phyloP scores from a whole-genome alignment of 2,329 filamentous ascomycete genomes.

The Epichloe sp. region DNA sequence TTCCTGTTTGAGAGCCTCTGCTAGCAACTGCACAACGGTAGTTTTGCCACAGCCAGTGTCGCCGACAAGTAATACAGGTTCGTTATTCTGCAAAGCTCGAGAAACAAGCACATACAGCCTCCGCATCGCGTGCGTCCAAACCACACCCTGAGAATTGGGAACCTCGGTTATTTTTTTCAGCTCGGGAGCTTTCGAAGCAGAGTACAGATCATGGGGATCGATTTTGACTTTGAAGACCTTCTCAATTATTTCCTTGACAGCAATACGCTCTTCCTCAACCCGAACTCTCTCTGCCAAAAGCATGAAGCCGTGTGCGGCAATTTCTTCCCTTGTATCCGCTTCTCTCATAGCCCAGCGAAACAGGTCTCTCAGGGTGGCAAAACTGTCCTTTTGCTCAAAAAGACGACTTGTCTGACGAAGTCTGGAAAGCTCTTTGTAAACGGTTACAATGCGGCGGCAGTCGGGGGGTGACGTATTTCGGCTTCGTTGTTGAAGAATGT shows the following conservation, averaged over 20 bases:
- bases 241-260: slow-evolving; percentile 81
- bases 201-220: slow-evolving; percentile 61
- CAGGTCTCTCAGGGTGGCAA: slow-evolving; percentile 87
- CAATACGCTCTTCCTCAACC: slow-evolving; percentile 72
- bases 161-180: slow-evolving; percentile 34
- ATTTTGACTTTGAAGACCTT: slow-evolving; percentile 79
- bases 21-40: slow-evolving; percentile 84
- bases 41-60: slow-evolving; percentile 98
- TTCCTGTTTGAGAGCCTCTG: slow-evolving; percentile 62
- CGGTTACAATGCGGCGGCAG: slow-evolving; percentile 78
- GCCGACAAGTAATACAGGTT: slow-evolving; percentile 86
- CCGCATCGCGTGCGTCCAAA: slow-evolving; percentile 94
- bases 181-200: slow-evolving; percentile 41
- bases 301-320: slow-evolving; percentile 92
- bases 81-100: slow-evolving; percentile 74
- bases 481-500: slow-evolving; percentile 78
- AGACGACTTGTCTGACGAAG: slow-evolving; percentile 80
- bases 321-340: slow-evolving; percentile 73
- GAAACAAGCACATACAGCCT: slow-evolving; percentile 82
- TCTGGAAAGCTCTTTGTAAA: slow-evolving; percentile 85
- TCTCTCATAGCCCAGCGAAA: slow-evolving; percentile 87
- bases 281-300: slow-evolving; percentile 86
- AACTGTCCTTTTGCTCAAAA: slow-evolving; percentile 95
- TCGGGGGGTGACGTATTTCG: slow-evolving; percentile 81
- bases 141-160: slow-evolving; percentile 50